Evolutionary conservation across 805 yeast genomes (phyloP), one percentile per base, ranked within the genome.

Genomic region (Starmerella sirachaensis): DNA sequence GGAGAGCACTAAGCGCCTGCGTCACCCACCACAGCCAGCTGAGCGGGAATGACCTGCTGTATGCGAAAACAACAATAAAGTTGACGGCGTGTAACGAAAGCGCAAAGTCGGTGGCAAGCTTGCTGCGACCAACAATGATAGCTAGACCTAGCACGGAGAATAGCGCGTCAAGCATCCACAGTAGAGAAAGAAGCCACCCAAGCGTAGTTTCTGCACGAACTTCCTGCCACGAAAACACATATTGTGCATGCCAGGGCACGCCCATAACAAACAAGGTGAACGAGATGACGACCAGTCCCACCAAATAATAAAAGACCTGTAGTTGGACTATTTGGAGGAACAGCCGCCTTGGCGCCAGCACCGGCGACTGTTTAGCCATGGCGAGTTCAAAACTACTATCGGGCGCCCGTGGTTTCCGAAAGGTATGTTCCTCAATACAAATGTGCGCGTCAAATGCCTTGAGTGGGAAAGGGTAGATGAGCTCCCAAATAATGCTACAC

Each of bases 41-140:
- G 12, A 62, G 61, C 0, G 98, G 98, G 45, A 88, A 69, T 21
- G 68, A 65, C 0, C 73, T 69, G 1, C 82, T 66, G 46, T 73
- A 74, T 1, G 72, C 42, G 74, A 82, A 75, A 0, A 75, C 82
- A 3, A 83, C 74, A 3, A 75, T 36, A 18, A 88, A 58, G 59
- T 88, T 78, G 35, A 91, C 69, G 17, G 79, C 73, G 58, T 91
- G 95, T 12, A 88, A 73, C 0, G 98, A 91, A n/a, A 88, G 54
- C 9, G 94, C 95, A 62, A 91, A 88, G 60, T 88, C 98, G 80
- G 94, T 80, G 0, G 96, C 97, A 34, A 88, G 63, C 57, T 88
- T 91, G 29, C 94, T 80, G 40, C 97, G 66, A 0, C 97, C 95
- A 10, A 88, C 94, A 19, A 88, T 75, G 2, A 86, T 60, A 1